Base-by-base conservation (phyloP, 208 protist genomes). In the Acanthamoeba healyi region DNA sequence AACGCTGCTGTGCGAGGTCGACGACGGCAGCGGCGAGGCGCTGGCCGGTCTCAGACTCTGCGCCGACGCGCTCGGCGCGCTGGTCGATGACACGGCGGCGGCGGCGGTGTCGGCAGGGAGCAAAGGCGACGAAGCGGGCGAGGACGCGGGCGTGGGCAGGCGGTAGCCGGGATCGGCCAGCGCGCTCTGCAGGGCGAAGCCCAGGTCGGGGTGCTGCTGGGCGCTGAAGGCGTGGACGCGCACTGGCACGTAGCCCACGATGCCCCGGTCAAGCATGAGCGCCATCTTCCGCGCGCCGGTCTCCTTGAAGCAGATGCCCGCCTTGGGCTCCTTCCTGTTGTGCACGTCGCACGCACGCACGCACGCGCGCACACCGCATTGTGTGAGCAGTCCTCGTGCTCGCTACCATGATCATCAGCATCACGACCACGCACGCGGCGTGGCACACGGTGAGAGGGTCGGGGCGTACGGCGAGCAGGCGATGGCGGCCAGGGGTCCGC, bases 241-340 rank as follows among this genome's bases (percentile, higher is more conserved):
- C 32, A 84, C 32, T 40, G 44, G 74, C 74, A 56, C 44, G 74
- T 84, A 84, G 74, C 74, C 74, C 12, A 84, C 44, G 42, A 84
- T 56, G 38, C 74, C 74, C 0, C 44, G 42, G n/a, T 84, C 74
- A 4, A 84, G 42, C 74, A 58, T 14, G 38, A 51, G 38, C 42
- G 74, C 74, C 74, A 56, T 58, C 74, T 34, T 51, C 26, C 4
- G 12, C 12, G 42, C 74, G 74, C 74, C 3, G 2, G 4, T 7
- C 74, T 84, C 42, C 44, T 84, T 36, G 42, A 84, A 84, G 38
- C 38, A 49, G 44, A 84, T 56, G 0, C 26, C 42, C 42, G 74
- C 74, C 44, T 56, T 84, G 0, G n/a, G n/a, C 19, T 32, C 44
- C 26, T 84, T 32, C 74, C 74, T 49, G n/a, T 38, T 3, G 22